Base-by-base conservation (phyloP, 768 basidiomycete species). In the Pisolithus albus region DNA sequence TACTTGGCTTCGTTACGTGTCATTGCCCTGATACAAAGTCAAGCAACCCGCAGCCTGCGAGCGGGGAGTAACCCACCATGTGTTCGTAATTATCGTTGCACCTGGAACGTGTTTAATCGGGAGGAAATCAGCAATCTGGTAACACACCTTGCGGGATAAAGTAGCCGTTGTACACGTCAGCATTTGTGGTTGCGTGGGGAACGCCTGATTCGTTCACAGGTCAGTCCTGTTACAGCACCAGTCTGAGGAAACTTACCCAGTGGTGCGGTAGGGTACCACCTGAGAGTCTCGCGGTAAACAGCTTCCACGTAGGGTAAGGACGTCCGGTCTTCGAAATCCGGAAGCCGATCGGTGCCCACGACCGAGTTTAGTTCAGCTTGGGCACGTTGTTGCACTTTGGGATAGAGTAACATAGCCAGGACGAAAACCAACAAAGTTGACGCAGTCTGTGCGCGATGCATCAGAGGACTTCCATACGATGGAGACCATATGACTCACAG, bases 121-220 rank as follows among this genome's bases (percentile, higher is more conserved):
- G 4, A 2, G 38, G 36, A 15, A 42, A 10, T 42, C n/a, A 16
- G 30, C 37, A 38, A 26, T 32, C 10, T 3, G 10, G 26, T 34
- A 28, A 61, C 64, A 7, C 15, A 64, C 82, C 82, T 59, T 73
- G 70, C 1, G 82, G 82, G 47, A 84, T 83, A 19, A 77, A 64
- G 54, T 78, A 78, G n/a, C 74, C 72, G 28, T 66, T 59, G 50
- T 77, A 78, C 11, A 70, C 52, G 37, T 78, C 77, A 41, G 72
- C 67, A 21, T 61, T 60, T 1, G 72, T 73, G 7, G 65, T 50
- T 2, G 60, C 56, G 41, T 72, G 72, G 2, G 71, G 67, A 19
- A 72, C 46, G 15, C 65, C 70, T 64, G 48, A 16, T 45, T 8
- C 23, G 19, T 42, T 7, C 11, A 24, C 5, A 16, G n/a, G n/a